Conservation (phyloP, 2,329 filamentous ascomycete genomes). For the Xylariaceae sp. region DNA sequence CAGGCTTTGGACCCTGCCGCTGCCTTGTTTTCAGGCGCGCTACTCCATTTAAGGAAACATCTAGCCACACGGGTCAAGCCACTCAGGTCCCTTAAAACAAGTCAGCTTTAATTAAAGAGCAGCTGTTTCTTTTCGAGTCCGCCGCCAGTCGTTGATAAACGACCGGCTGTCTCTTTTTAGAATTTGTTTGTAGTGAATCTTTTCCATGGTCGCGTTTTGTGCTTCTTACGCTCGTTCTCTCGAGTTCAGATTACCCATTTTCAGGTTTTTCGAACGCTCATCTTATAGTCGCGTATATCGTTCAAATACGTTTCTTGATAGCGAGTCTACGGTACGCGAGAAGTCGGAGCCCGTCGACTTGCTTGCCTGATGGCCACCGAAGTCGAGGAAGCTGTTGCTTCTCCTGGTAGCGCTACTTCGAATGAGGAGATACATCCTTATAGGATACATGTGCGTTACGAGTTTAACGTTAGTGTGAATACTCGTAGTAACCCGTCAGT, state of each 20-base stretch:
- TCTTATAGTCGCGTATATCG: slow-evolving; percentile 1
- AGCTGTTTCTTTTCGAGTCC: slow-evolving; percentile 2
- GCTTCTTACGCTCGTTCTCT: background rate
- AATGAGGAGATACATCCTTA: slow-evolving; percentile 51
- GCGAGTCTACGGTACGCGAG: background rate
- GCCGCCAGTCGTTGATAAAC: slow-evolving; percentile 2
- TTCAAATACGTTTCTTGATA: slow-evolving; percentile 1
- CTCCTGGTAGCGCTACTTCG: slow-evolving; percentile 29
- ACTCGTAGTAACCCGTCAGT: background rate
- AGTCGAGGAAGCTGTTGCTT: slow-evolving; percentile 27
- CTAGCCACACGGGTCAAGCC: slow-evolving; percentile 35
- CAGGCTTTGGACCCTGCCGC: slow-evolving; percentile 18
- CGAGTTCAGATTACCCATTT: background rate
- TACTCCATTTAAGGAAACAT: slow-evolving; percentile 13
- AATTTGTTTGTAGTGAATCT: background rate
- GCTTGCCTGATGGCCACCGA: slow-evolving; percentile 23
- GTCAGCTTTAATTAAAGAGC: slow-evolving; percentile 24
- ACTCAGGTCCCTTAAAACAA: slow-evolving; percentile 27
- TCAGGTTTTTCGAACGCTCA: background rate
- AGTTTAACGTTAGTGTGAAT: slow-evolving; percentile 27
- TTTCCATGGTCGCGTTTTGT: slow-evolving; percentile 1
- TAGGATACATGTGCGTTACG: slow-evolving; percentile 54
- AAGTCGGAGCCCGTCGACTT: too few relatives aligned
- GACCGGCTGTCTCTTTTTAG: too few relatives aligned
- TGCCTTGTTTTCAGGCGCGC: slow-evolving; percentile 27